A percentile compares a stretch with the other conserved stretches of the same genome.
These are phyloP conservation scores for Diaporthe longicolla DNA, from an alignment of 2,329 filamentous ascomycete genomes.

Conservation along the genomic window DNA sequence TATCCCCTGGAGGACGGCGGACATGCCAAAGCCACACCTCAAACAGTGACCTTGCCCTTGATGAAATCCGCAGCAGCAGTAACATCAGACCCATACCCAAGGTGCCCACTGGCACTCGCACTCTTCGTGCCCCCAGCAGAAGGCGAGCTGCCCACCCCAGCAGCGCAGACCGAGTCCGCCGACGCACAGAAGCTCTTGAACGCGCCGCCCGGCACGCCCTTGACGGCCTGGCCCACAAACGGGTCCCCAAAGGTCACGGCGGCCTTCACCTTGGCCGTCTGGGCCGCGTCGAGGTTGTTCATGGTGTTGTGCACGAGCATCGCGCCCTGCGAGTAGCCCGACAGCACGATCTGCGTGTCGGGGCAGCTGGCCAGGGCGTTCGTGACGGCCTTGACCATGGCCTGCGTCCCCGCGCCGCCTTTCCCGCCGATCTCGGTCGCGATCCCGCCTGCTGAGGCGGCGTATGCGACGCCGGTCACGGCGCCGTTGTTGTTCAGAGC, in stretches of 20 bases:
- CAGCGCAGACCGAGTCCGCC: constrained; percentile 37
- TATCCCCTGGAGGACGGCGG: not conserved
- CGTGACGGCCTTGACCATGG: constrained; percentile 53
- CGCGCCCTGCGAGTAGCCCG: constrained; percentile 54
- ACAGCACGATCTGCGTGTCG: constrained; percentile 57
- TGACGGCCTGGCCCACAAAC: constrained; percentile 35
- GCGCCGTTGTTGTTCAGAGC: constrained; percentile 42
- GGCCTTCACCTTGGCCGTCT: constrained; percentile 42
- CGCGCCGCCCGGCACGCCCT: constrained; percentile 2
- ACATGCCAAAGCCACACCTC: not conserved
- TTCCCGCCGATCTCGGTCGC: constrained; percentile 23
- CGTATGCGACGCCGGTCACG: constrained; percentile 49
- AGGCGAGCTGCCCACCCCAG: constrained; percentile 21
- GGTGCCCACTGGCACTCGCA: constrained; percentile 32
- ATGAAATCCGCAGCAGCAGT: constrained; percentile 41
- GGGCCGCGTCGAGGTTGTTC: constrained; percentile 40
- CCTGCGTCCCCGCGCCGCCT: constrained; percentile 63
- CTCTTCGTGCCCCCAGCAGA: constrained; percentile 38
- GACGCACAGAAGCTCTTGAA: constrained; percentile 42
- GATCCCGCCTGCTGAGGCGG: constrained; percentile 46
- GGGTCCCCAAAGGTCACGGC: constrained; percentile 50
- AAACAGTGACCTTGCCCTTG: constrained; percentile 36
- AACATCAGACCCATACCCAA: constrained; percentile 42
- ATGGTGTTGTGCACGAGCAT: constrained; percentile 51
- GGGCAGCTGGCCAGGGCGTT: constrained; percentile 54